A percentile compares a stretch with the other conserved stretches of the same genome.
These are phyloP conservation scores for Russula sp. DNA, from an alignment of 768 basidiomycete species.

Conservation along the genomic window DNA sequence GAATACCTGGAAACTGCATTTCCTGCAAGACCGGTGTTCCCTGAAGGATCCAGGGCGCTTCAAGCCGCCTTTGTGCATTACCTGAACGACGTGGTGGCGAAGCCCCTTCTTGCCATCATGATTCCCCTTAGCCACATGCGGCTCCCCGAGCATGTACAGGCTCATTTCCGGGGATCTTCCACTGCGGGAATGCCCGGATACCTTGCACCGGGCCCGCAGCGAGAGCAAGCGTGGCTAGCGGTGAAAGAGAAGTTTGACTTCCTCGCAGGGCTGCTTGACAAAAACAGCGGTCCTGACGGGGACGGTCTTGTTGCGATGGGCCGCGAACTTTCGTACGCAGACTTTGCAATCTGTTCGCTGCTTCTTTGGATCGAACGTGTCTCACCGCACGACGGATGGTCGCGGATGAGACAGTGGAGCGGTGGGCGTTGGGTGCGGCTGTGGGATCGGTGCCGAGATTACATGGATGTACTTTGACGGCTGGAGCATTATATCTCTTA, in stretches of 20 bases:
- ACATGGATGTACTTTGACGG: slow-evolving; percentile 60
- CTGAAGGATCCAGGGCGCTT: slow-evolving; percentile 61
- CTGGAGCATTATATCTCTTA: not conserved
- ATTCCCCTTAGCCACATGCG: slow-evolving; percentile 60
- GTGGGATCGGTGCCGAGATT: slow-evolving; percentile 54
- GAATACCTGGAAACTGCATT: slow-evolving; percentile 67
- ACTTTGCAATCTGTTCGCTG: slow-evolving; percentile 67
- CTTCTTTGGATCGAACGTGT: slow-evolving; percentile 71
- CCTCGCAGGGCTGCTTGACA: slow-evolving; percentile 58
- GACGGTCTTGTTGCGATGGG: slow-evolving; percentile 63
- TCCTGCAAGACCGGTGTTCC: slow-evolving; percentile 64
- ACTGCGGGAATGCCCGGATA: slow-evolving; percentile 20
- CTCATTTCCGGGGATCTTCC: slow-evolving; percentile 37
- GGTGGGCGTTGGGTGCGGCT: slow-evolving; percentile 60
- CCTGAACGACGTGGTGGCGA: slow-evolving; percentile 57
- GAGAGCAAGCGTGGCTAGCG: slow-evolving; percentile 58
- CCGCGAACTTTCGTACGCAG: slow-evolving; percentile 60
- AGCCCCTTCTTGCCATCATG: slow-evolving; percentile 65
- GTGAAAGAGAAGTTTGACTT: slow-evolving; percentile 65
- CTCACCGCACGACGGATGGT: slow-evolving; percentile 70
- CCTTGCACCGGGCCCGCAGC: slow-evolving; percentile 37
- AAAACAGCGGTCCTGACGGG: slow-evolving; percentile 53
- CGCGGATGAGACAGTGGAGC: slow-evolving; percentile 62
- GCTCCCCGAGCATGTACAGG: slow-evolving; percentile 49
- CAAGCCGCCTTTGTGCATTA: slow-evolving; percentile 67